These are phyloP conservation scores for Phytophthora fragariaefolia DNA, from an alignment of 352 stramenopile species.

Conservation along the genomic window DNA sequence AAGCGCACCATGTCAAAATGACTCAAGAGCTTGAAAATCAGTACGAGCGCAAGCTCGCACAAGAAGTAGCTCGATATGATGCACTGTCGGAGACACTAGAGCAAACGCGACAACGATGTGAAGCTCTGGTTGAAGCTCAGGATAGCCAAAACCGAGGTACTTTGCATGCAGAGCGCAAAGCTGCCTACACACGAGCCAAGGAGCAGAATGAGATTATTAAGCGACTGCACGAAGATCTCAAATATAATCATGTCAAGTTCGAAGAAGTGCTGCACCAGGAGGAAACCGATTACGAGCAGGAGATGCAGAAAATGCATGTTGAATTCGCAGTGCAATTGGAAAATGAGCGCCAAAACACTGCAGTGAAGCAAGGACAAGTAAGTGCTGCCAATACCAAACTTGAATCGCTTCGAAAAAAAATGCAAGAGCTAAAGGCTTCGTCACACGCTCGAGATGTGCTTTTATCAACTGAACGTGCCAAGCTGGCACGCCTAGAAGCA, in stretches of 20 bases:
- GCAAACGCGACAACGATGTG: slow-evolving; percentile 89
- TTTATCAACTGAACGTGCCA: slow-evolving; percentile 72
- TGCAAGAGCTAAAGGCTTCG: slow-evolving; percentile 81
- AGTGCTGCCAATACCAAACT: slow-evolving; percentile 84
- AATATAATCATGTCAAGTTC: slow-evolving; percentile 88
- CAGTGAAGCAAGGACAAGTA: slow-evolving; percentile 80
- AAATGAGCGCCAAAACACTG: slow-evolving; percentile 77
- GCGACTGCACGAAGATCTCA: slow-evolving; percentile 83
- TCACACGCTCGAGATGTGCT: slow-evolving; percentile 76
- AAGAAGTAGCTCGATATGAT: slow-evolving; percentile 91
- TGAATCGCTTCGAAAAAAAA: slow-evolving; percentile 85
- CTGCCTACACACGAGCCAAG: slow-evolving; percentile 67
- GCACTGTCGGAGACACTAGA: slow-evolving; percentile 89
- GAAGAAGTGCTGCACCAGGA: slow-evolving; percentile 85
- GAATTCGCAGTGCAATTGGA: slow-evolving; percentile 77
- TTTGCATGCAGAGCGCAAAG: slow-evolving; percentile 71
- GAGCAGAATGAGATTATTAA: slow-evolving; percentile 89
- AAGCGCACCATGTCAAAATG: slow-evolving; percentile 83
- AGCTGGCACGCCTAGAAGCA: slow-evolving; percentile 65
- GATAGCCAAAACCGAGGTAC: slow-evolving; percentile 69
- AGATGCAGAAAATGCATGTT: slow-evolving; percentile 58
- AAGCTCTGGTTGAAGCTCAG: slow-evolving; percentile 85
- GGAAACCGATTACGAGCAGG: slow-evolving; percentile 83
- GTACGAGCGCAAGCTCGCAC: slow-evolving; percentile 91
- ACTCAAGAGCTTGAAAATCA: slow-evolving; percentile 92